Base-by-base conservation (phyloP, 495 filamentous ascomycete genomes). In the Trichoderma erinaceum region DNA sequence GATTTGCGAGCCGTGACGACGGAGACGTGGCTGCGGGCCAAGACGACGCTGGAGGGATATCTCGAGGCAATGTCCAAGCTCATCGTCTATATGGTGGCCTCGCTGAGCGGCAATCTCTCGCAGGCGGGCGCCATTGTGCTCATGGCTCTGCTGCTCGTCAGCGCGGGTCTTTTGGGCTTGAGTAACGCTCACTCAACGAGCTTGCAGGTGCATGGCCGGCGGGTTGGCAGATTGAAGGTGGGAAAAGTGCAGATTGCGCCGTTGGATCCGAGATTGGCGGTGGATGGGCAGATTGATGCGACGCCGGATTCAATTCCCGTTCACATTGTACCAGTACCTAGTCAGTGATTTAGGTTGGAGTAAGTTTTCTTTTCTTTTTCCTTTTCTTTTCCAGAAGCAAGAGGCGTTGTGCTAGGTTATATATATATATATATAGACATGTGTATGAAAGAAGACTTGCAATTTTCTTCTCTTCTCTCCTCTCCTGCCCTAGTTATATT, bases 1-100 rank as follows among this genome's bases (percentile, higher is more conserved):
- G 86, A 87, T 68, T 77, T 89, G 11, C 84, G 86, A 67, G 83
- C 84, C 44, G 80, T 88, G 66, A 88, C 85, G 3, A 77, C 80
- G 2, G 79, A 81, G 1, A 73, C 79, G 41, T 89, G 86, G 87
- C 74, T 89, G 32, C 77, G 80, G 12, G 77, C 83, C 44, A 79
- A 80, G 69, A 85, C 81, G 0, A 70, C 75, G 35, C 27, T 80
- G 23, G 85, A 89, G 69, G 79, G 80, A 29, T 83, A 77, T 41
- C 67, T 83, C 32, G 75, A 76, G 10, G 80, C 81, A 0, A 64
- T 75, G 1, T 80, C 85, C 2, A 88, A 84, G 56, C 52, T 88
- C 21, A 74, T 85, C 64, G 83, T 88, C 12, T 89, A 85, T 72
- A 29, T 83, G 12, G 80, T 80, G 10, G 85, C 82, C 3, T 79